Conservation (phyloP, 495 filamentous ascomycete genomes). For the Baudoinia panamericana region DNA sequence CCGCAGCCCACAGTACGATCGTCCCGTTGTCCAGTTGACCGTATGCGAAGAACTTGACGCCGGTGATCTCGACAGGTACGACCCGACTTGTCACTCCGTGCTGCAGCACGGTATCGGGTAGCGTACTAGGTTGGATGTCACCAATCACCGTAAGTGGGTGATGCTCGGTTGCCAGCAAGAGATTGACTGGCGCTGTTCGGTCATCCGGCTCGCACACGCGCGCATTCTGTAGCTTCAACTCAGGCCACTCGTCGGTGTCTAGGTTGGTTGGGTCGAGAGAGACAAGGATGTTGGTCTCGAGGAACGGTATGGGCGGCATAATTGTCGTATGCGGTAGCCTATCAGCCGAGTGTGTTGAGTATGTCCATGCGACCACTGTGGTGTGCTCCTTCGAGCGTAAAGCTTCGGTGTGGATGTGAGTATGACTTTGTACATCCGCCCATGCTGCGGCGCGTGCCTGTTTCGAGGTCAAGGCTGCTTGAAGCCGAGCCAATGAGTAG, state of each 20-base stretch:
- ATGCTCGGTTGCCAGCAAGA: constrained; percentile 40
- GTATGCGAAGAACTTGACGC: constrained; percentile 55
- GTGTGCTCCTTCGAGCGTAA: too few species aligned
- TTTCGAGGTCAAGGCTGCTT: too few species aligned
- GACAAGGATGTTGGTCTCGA: constrained; percentile 44
- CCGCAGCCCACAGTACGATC: constrained; percentile 60
- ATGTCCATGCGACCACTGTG: too few species aligned
- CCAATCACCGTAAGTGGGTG: constrained; percentile 45
- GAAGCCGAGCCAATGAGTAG: too few species aligned
- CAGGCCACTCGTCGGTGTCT: constrained; percentile 48
- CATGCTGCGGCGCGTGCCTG: too few species aligned
- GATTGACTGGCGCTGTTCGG: constrained; percentile 37
- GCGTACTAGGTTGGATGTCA: constrained; percentile 7
- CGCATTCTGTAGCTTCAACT: constrained; percentile 42
- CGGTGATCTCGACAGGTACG: constrained; percentile 48
- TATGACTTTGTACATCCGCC: too few species aligned
- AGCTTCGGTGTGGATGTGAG: too few species aligned
- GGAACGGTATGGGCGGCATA: constrained; percentile 22
- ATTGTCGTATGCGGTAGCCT: too few species aligned
- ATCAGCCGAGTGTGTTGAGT: too few species aligned
- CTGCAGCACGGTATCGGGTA: background rate
- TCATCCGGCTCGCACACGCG: constrained; percentile 32
- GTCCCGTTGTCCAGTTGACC: constrained; percentile 48
- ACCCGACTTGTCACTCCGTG: constrained; percentile 19
- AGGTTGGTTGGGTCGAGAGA: constrained; percentile 37